Conservation (phyloP, 163 green algal species). For the Scenedesmus sp. region DNA sequence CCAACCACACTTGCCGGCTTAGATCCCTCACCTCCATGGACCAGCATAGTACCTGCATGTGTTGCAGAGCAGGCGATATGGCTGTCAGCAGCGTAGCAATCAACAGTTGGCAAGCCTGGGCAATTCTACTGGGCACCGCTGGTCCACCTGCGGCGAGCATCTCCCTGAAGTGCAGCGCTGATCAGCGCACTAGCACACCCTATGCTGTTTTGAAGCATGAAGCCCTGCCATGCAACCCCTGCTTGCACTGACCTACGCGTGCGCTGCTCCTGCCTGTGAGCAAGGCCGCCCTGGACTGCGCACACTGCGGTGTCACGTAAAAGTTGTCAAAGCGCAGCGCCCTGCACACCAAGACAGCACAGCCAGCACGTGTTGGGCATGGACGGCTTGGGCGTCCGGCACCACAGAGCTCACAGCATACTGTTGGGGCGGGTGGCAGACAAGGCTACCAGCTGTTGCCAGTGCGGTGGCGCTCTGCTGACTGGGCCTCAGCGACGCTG, state of each 20-base stretch:
- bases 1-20: neutral
- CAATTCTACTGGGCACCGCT: no score
- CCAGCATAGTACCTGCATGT: conserved; percentile 29
- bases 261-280: conserved; percentile 35
- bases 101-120: no score
- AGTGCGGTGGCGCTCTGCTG: neutral
- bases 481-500: neutral
- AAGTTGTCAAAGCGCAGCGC: conserved; percentile 45
- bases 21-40: conserved; percentile 16
- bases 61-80: neutral
- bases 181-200: no score
- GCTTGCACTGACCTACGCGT: neutral
- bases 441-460: neutral
- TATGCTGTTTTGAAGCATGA: no score
- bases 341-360: neutral
- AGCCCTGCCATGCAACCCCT: neutral
- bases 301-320: conserved; percentile 33
- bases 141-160: no score
- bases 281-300: conserved; percentile 17
- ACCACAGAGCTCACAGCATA: no score
- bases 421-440: neutral
- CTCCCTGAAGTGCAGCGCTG: no score
- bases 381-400: no score
- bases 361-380: neutral
- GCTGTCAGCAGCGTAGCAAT: no score